Percentiles rank a stretch among this genome's conserved stretches.
These are phyloP conservation scores for Acacia concinna DNA, from an alignment of 331 rosid genomes.

Conservation along the genomic window DNA sequence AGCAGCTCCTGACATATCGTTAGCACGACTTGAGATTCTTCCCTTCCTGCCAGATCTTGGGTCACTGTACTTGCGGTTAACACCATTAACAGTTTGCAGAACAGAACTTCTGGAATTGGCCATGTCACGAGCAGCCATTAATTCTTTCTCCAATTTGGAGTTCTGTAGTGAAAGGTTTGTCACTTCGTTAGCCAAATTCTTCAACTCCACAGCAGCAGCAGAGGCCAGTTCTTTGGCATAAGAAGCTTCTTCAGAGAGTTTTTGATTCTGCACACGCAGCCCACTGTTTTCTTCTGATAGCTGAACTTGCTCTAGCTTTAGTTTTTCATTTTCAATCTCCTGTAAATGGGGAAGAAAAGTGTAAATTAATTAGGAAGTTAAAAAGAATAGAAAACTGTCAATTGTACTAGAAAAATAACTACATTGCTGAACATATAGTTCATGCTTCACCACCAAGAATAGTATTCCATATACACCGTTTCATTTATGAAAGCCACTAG, in stretches of 20 bases:
- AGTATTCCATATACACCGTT: conserved; percentile 2
- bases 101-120: conserved; percentile 58
- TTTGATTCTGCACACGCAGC: conserved; percentile 87
- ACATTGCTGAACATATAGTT: neutral
- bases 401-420: neutral
- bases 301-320: conserved; percentile 83
- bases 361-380: conserved; percentile 19
- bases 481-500: conserved; percentile 4
- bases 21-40: conserved; percentile 61
- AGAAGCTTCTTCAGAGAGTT: conserved; percentile 95
- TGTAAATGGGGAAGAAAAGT: conserved; percentile 33
- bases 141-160: conserved; percentile 85
- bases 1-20: conserved; percentile 59
- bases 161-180: conserved; percentile 87
- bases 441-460: neutral
- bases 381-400: neutral
- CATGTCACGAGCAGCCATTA: conserved; percentile 70
- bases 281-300: conserved; percentile 94
- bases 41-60: conserved; percentile 81
- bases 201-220: conserved; percentile 97
- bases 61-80: conserved; percentile 72
- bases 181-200: conserved; percentile 97
- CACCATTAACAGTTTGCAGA: conserved; percentile 57
- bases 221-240: conserved; percentile 98
- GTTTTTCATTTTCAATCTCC: conserved; percentile 92